These are phyloP conservation scores for Aegle marmelos DNA, from an alignment of 345 rosid species.

Conservation along the genomic window DNA sequence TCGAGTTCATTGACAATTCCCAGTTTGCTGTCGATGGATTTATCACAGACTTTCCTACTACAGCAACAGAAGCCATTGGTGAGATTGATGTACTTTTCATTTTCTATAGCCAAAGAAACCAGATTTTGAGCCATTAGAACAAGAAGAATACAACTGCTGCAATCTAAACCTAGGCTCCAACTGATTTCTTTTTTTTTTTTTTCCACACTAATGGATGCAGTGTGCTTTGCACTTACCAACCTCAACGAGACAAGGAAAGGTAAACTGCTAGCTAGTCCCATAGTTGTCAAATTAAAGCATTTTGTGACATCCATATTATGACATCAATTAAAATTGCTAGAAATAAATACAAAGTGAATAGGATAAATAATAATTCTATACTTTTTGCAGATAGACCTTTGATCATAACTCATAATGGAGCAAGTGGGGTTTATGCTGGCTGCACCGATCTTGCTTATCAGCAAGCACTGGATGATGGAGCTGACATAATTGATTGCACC, in stretches of 20 bases:
- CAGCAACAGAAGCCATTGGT: slow-evolving; percentile 74
- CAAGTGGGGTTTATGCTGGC: slow-evolving; percentile 81
- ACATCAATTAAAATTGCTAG: not conserved
- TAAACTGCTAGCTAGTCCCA: slow-evolving; percentile 12
- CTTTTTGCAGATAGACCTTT: slow-evolving; percentile 35
- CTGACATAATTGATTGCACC: slow-evolving; percentile 72
- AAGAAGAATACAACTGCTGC: not conserved
- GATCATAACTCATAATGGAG: slow-evolving; percentile 79
- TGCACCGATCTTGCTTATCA: slow-evolving; percentile 83
- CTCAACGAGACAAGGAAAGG: slow-evolving; percentile 31
- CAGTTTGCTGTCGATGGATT: slow-evolving; percentile 75
- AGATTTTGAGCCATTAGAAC: not conserved
- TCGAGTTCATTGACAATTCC: slow-evolving; percentile 52
- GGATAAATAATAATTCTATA: not conserved
- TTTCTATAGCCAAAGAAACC: not conserved
- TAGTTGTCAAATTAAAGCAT: not conserved
- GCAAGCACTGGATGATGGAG: slow-evolving; percentile 73
- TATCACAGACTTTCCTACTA: slow-evolving; percentile 76
- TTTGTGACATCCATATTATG: not conserved
- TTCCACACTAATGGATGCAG: slow-evolving; percentile 36
- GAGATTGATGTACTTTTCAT: slow-evolving; percentile 16
- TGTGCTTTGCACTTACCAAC: slow-evolving; percentile 50
- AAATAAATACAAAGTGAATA: not conserved
- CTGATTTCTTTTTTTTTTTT: slow-evolving; percentile 3
- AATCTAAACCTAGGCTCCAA: no score